Base-by-base conservation (phyloP, 495 filamentous ascomycete genomes). In the Haplographium delicatum region DNA sequence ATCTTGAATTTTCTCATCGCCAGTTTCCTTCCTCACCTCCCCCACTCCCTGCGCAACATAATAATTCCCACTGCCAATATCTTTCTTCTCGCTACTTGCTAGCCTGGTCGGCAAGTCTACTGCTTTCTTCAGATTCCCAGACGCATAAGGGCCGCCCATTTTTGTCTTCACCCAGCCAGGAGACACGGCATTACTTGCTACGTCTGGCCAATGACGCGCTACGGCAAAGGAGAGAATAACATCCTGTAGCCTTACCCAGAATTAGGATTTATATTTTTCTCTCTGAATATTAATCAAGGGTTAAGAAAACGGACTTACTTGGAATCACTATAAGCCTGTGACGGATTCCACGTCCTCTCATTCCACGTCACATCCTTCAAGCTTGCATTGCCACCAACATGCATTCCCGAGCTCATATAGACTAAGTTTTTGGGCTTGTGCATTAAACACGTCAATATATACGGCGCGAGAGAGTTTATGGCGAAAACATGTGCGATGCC, bases 101-200 rank as follows among this genome's bases (percentile, higher is more conserved):
- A 72, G 68, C 41, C 72, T 65, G 5, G 71, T 69, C 54, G 75
- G 68, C 1, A 68, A 67, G 4, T 65, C 65, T 1, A 75, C 61
- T 8, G 74, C 72, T 45, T 73, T 68, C n/a, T 67, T 56, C 40
- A 72, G 57, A n/a, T 68, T 62, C 2, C 74, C 67, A 2, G 71
- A 57, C 0, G 79, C 80, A 44, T 61, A 65, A 11, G 48, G 46
- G 0, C 79, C 79, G 8, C 80, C 80, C 78, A 83, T 77, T 61
- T 79, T 75, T 7, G 80, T 85, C 50, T 72, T 64, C 34, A 83
- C 79, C 81, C 80, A 83, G 2, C 81, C 81, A 5, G 81, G 81
- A 61, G 79, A 72, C 57, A 82, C 67, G 4, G 69, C 67, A 19
- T 77, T 68, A 0, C 74, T 72, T 37, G 72, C 62, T 3, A 76